phyloP scores from a whole-genome alignment of 495 filamentous ascomycete genomes.

The Sporormia fimetaria region DNA sequence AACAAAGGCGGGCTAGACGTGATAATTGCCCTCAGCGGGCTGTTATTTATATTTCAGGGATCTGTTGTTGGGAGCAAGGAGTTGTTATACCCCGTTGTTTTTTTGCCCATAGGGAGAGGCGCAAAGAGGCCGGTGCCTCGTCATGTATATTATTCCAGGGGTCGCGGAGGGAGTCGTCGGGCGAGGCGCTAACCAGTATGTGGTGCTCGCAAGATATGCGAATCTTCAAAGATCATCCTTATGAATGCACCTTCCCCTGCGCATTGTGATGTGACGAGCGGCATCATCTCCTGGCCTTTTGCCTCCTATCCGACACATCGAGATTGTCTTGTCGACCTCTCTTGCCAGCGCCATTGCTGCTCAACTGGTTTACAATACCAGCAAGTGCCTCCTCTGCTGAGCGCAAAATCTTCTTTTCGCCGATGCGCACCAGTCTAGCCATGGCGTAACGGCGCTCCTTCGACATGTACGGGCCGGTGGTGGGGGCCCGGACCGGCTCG shows the following conservation, averaged over 20 bases:
- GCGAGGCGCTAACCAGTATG: no score
- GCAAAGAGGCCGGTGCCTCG: no score
- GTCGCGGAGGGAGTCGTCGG: no score
- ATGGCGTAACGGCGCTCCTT: constrained; percentile 40
- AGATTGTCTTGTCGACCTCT: background rate
- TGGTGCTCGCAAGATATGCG: no score
- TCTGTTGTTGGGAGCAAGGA: constrained; percentile 3
- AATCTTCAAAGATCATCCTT: no score
- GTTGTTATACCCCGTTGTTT: constrained; percentile 5
- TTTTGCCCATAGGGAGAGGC: no score
- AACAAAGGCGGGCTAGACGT: constrained; percentile 6
- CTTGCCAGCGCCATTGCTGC: constrained; percentile 3
- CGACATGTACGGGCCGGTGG: background rate
- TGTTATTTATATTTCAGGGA: background rate
- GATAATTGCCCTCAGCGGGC: background rate
- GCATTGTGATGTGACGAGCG: no score
- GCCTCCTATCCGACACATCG: constrained; percentile 3
- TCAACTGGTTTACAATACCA: background rate
- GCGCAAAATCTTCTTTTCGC: constrained; percentile 65
- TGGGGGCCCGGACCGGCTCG: constrained; percentile 2
- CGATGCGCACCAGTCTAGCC: constrained; percentile 65
- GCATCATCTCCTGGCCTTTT: background rate
- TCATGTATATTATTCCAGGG: no score
- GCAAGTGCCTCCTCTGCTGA: constrained; percentile 29
- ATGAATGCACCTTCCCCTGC: no score